These are phyloP conservation scores for Globisporangium parvum DNA, from an alignment of 352 stramenopile genomes.

Conservation along the genomic window DNA sequence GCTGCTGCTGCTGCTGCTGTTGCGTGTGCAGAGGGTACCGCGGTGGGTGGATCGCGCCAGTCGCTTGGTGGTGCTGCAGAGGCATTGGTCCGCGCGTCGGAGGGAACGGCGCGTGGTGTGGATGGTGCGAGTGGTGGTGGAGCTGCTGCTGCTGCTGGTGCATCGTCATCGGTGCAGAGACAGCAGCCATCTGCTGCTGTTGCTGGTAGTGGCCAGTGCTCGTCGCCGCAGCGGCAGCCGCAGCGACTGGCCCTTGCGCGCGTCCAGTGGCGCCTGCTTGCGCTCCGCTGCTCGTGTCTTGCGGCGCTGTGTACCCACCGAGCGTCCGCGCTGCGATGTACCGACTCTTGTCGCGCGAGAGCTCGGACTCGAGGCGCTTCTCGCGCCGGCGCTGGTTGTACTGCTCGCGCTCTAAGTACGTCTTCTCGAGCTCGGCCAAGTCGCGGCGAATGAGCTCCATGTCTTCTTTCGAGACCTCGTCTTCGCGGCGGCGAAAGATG, in stretches of 20 bases:
- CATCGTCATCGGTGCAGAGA: background rate
- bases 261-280: background rate
- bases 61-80: slow-evolving; percentile 6
- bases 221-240: background rate
- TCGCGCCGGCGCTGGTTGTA: slow-evolving; percentile 91
- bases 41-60: background rate
- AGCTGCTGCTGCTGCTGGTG: slow-evolving; percentile 6
- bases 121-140: background rate
- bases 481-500: slow-evolving; percentile 46
- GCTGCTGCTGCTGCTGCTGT: slow-evolving; percentile 7
- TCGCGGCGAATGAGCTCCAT: slow-evolving; percentile 74
- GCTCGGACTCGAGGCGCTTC: slow-evolving; percentile 78
- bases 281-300: background rate
- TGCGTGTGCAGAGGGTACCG: slow-evolving; percentile 8
- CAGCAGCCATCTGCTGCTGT: slow-evolving; percentile 2
- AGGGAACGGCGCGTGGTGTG: slow-evolving; percentile 12
- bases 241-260: slow-evolving; percentile 3
- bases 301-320: slow-evolving; percentile 17
- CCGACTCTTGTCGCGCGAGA: slow-evolving; percentile 65
- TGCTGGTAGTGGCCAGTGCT: slow-evolving; percentile 7
- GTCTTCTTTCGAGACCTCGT: slow-evolving; percentile 73
- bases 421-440: slow-evolving; percentile 90
- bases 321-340: slow-evolving; percentile 31
- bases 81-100: slow-evolving; percentile 13
- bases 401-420: slow-evolving; percentile 94